These are phyloP conservation scores for Phytophthora litchii DNA, from an alignment of 352 stramenopile genomes.

Conservation along the genomic window DNA sequence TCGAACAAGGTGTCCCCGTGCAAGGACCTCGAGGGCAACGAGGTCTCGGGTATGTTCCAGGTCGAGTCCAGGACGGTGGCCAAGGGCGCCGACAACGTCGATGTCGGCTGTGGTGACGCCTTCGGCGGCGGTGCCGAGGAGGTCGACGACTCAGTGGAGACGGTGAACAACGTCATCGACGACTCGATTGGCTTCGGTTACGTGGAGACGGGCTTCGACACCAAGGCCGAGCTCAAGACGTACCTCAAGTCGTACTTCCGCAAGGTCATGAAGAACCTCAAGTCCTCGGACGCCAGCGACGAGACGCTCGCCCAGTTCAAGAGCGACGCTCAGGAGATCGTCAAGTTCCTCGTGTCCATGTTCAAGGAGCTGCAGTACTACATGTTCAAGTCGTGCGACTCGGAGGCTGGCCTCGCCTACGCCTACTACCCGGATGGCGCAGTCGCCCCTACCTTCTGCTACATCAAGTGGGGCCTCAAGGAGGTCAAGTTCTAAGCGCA, in stretches of 20 bases:
- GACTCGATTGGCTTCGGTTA: conserved; percentile 64
- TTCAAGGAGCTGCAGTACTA: conserved; percentile 76
- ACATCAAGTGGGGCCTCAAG: conserved; percentile 78
- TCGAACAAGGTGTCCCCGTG: conserved; percentile 53
- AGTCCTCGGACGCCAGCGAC: conserved; percentile 48
- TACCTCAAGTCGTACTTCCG: conserved; percentile 78
- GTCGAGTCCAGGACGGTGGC: conserved; percentile 57
- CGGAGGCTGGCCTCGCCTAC: conserved; percentile 65
- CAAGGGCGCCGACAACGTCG: conserved; percentile 62
- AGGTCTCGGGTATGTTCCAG: conserved; percentile 63
- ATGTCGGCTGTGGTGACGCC: conserved; percentile 65
- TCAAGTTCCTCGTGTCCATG: conserved; percentile 68
- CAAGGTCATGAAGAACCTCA: conserved; percentile 73
- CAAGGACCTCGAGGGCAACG: conserved; percentile 60
- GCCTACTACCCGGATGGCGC: conserved; percentile 69
- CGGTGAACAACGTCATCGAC: conserved; percentile 70
- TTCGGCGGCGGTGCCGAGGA: conserved; percentile 52
- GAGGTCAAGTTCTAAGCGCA: conserved; percentile 73
- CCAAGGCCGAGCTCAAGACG: conserved; percentile 68
- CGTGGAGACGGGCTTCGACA: conserved; percentile 67
- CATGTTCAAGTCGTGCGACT: conserved; percentile 74
- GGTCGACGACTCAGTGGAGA: conserved; percentile 64
- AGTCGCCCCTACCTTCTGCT: conserved; percentile 56
- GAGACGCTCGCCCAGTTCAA: conserved; percentile 59
- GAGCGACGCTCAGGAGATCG: conserved; percentile 64